These are phyloP conservation scores for Albatrellus ellisii DNA, from an alignment of 768 basidiomycete genomes.

Conservation along the genomic window DNA sequence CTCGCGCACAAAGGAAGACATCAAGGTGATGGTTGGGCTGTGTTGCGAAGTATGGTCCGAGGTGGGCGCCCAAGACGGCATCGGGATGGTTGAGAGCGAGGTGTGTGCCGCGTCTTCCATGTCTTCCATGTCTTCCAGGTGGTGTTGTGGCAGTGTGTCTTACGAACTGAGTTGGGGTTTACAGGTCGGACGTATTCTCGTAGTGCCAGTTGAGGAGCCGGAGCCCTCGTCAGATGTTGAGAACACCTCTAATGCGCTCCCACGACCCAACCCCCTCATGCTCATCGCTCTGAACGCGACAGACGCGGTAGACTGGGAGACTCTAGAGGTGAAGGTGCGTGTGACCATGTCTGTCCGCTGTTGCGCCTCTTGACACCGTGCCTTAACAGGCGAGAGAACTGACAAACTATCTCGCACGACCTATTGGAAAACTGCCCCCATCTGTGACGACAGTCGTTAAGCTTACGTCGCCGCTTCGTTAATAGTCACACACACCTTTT, in stretches of 20 bases:
- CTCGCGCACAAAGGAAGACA: slow-evolving; percentile 53
- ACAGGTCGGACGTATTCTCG: slow-evolving; percentile 60
- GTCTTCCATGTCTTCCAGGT: too few species aligned
- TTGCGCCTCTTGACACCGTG: neutral
- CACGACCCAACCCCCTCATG: slow-evolving; percentile 39
- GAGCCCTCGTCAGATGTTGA: slow-evolving; percentile 14
- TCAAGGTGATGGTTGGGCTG: slow-evolving; percentile 60
- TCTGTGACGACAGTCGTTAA: too few species aligned
- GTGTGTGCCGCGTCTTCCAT: slow-evolving; percentile 25
- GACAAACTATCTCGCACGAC: slow-evolving; percentile 21
- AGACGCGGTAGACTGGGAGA: slow-evolving; percentile 49
- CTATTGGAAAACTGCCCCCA: slow-evolving; percentile 27
- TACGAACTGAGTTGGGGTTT: too few species aligned
- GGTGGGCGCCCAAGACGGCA: slow-evolving; percentile 46
- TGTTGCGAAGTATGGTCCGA: slow-evolving; percentile 72
- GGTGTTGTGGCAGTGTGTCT: neutral
- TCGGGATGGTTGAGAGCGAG: slow-evolving; percentile 71
- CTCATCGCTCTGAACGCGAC: slow-evolving; percentile 58
- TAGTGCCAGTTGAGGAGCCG: slow-evolving; percentile 44
- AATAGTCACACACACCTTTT: too few species aligned
- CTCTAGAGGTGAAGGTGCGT: slow-evolving; percentile 47
- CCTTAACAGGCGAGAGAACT: slow-evolving; percentile 20
- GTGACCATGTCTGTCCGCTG: too few species aligned
- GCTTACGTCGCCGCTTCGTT: too few species aligned
- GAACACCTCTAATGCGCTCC: slow-evolving; percentile 5